A percentile compares a stretch with the other conserved stretches of the same genome.
These are phyloP conservation scores for Curvularia hawaiiensis DNA, from an alignment of 2,329 filamentous ascomycete genomes.

Conservation along the genomic window DNA sequence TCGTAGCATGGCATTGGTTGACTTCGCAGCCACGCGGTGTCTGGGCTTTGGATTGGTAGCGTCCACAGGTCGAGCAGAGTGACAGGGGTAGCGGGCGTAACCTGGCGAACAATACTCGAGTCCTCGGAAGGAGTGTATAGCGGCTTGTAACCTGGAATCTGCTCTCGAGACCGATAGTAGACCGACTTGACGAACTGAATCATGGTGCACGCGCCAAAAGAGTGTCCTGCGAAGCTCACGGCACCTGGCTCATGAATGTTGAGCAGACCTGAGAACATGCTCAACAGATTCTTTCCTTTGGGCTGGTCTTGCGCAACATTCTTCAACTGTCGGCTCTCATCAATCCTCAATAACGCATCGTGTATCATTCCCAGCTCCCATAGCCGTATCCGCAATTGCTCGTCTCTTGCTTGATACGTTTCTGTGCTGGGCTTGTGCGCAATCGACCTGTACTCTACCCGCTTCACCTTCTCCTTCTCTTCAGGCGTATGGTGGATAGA, in stretches of 20 bases:
- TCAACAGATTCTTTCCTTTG: slow-evolving; percentile 54
- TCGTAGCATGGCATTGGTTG: slow-evolving; percentile 73
- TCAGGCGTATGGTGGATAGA: slow-evolving; percentile 69
- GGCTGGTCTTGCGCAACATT: slow-evolving; percentile 53
- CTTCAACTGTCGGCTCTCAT: slow-evolving; percentile 56
- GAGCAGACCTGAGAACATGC: slow-evolving; percentile 65
- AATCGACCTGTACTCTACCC: slow-evolving; percentile 53
- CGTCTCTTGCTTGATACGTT: slow-evolving; percentile 69
- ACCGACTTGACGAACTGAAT: slow-evolving; percentile 80
- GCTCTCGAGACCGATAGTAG: slow-evolving; percentile 66
- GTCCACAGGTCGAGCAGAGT: slow-evolving; percentile 83
- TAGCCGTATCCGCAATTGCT: slow-evolving; percentile 73
- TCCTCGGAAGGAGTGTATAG: slow-evolving; percentile 64
- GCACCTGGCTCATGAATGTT: slow-evolving; percentile 73
- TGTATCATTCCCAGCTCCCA: slow-evolving; percentile 79
- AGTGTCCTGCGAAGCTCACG: slow-evolving; percentile 79
- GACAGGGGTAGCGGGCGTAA: slow-evolving; percentile 69
- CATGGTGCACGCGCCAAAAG: slow-evolving; percentile 76
- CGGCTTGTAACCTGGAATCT: slow-evolving; percentile 56
- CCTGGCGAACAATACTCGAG: slow-evolving; percentile 65
- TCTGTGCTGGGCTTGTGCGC: slow-evolving; percentile 69
- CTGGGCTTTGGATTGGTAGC: slow-evolving; percentile 69
- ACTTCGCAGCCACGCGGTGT: slow-evolving; percentile 68
- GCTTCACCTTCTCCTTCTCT: slow-evolving; percentile 46
- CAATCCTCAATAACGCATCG: slow-evolving; percentile 70